These are phyloP conservation scores for Colletotrichum paranaense DNA, from an alignment of 2,329 filamentous ascomycete genomes.

Conservation along the genomic window DNA sequence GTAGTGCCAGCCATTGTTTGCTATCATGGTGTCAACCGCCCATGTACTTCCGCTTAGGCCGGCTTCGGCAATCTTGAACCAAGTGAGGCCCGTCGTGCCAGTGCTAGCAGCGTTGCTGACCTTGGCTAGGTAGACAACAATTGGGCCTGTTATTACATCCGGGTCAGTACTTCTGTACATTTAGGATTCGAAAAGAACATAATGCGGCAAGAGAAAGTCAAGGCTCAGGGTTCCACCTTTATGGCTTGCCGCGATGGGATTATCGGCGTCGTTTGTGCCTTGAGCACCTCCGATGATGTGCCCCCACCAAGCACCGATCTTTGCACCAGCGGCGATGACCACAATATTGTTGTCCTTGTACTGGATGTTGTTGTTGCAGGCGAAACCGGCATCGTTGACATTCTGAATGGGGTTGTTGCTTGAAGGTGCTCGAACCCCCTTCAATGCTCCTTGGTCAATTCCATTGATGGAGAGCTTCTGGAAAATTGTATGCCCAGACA, in stretches of 20 bases:
- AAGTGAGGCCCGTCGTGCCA: slow-evolving; percentile 49
- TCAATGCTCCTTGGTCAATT: slow-evolving; percentile 59
- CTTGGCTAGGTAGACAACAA: slow-evolving; percentile 60
- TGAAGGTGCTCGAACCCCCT: slow-evolving; percentile 59
- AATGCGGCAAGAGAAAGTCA: accelerated
- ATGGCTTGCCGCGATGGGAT: slow-evolving; percentile 60
- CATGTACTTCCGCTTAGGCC: slow-evolving; percentile 43
- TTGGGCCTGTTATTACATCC: slow-evolving; percentile 49
- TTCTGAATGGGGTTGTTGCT: slow-evolving; percentile 63
- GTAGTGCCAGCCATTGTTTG: slow-evolving; percentile 44
- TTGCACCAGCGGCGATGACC: slow-evolving; percentile 58
- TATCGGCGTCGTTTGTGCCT: slow-evolving; percentile 53
- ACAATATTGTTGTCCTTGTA: slow-evolving; percentile 52
- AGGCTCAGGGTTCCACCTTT: slow-evolving; percentile 49
- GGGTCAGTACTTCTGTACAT: neutral
- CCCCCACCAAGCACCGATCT: slow-evolving; percentile 60
- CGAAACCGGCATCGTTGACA: slow-evolving; percentile 56
- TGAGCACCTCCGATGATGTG: slow-evolving; percentile 63
- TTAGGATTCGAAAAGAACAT: neutral
- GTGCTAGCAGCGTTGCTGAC: slow-evolving; percentile 58
- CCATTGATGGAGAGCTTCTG: slow-evolving; percentile 59
- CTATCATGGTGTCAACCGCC: slow-evolving; percentile 44
- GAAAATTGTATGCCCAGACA: slow-evolving; percentile 55
- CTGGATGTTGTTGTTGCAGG: slow-evolving; percentile 57
- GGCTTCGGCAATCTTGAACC: slow-evolving; percentile 65